phyloP scores from a whole-genome alignment of 208 protist genomes.

The Leishmania aethiopica region DNA sequence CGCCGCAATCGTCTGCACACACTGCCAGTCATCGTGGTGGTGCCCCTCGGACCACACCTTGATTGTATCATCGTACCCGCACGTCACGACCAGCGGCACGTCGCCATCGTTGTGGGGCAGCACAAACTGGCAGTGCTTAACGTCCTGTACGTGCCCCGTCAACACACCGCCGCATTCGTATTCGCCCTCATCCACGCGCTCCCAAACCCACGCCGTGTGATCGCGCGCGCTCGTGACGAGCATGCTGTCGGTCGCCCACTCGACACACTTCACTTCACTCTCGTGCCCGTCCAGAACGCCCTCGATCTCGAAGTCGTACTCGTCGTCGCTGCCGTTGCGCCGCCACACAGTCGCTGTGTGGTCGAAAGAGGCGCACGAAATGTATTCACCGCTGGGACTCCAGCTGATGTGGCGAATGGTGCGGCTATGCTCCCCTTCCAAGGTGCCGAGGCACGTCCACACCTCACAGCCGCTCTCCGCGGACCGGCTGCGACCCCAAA shows the following conservation, averaged over 20 bases:
- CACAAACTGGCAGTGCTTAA: slow-evolving; percentile 89
- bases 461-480: background rate
- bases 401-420: slow-evolving; percentile 86
- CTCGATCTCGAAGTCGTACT: slow-evolving; percentile 73
- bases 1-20: slow-evolving; percentile 64
- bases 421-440: slow-evolving; percentile 76
- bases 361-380: slow-evolving; percentile 87
- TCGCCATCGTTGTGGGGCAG: slow-evolving; percentile 54
- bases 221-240: slow-evolving; percentile 91
- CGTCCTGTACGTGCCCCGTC: slow-evolving; percentile 89
- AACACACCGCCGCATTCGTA: slow-evolving; percentile 91
- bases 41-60: slow-evolving; percentile 72
- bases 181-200: slow-evolving; percentile 80
- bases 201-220: slow-evolving; percentile 93
- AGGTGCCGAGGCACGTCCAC: slow-evolving; percentile 59
- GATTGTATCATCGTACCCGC: slow-evolving; percentile 88
- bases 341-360: slow-evolving; percentile 80
- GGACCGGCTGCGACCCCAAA: slow-evolving; percentile 51
- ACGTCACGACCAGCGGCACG: slow-evolving; percentile 70
- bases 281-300: slow-evolving; percentile 90
- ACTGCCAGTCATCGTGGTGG: slow-evolving; percentile 90
- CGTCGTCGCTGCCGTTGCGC: slow-evolving; percentile 26
- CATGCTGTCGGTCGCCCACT: slow-evolving; percentile 77
- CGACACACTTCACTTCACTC: slow-evolving; percentile 92
- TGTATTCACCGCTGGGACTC: slow-evolving; percentile 78